Base-by-base conservation (phyloP, 345 rosid genomes). In the Moricandia moricandioides region DNA sequence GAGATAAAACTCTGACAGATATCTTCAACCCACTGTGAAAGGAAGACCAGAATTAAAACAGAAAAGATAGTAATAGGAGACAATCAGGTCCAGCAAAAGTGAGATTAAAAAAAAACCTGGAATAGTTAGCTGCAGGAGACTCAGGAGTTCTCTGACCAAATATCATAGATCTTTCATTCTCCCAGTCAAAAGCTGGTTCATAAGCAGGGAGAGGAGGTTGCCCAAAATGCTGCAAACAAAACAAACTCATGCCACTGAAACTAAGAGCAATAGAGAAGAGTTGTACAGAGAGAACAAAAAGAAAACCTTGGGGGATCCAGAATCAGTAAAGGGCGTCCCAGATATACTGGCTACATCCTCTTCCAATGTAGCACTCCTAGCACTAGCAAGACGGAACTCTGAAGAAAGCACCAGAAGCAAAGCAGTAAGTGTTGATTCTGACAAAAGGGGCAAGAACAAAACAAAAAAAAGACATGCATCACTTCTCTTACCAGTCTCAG, bases 131-230 rank as follows among this genome's bases (percentile, higher is more conserved):
- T 33, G 80, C 67, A 68, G 90, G 90, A 76, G 90, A 77, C 80
- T 92, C 99, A 5, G 92, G 90, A 78, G 82, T 87, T 84, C 99
- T 89, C 82, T 92, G 99, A 39, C 99, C 99, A 83, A 83, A 86
- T 71, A 89, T 92, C 87, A 86, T 76, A 18, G 89, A 85, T 81
- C 99, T 89, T 86, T 95, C 99, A 81, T 83, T 92, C 78, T 92
- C 98, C 99, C 99, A 95, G 63, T 95, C 98, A 80, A 92, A 95
- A 74, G 98, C 96, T n/a, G 99, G 97, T 81, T 95, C 99, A 70
- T 95, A 95, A 33, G 99, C 92, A 82, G 98, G 99, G 30, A 95
- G 87, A 10, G 99, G 94, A 77, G 99, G 90, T 59, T 70, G 86
- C 54, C 97, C 97, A 84, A 92, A 88, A 82, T 90, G 96, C 99